Evolutionary conservation across 2,329 filamentous ascomycete genomes (phyloP), one percentile per base, ranked within the genome.

Genomic region (Hymenoscyphus salicellus): DNA sequence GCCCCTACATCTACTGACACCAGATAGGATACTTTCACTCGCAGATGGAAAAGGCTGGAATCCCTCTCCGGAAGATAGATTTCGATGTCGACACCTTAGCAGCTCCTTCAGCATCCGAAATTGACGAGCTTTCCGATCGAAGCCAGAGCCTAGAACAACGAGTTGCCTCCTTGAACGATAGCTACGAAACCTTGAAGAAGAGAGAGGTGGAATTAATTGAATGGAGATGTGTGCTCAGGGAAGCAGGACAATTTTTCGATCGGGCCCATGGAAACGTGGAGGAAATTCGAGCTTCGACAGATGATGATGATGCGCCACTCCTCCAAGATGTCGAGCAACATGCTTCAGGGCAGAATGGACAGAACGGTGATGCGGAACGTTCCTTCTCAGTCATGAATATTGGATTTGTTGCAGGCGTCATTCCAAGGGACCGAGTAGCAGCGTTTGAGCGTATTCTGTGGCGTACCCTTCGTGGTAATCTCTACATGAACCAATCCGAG

Each of bases 401-500:
- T 76, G 95, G 95, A 10, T 99, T 99, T 74, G 94, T 99, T 61
- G 91, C 95, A 62, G 95, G 95, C 79, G 95, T 98, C 72, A 98
- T 99, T 72, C 87, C 91, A 43, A 88, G 95, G 62, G 94, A 98
- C 75, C 89, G 94, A 60, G 94, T 99, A 66, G 93, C 89, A 16
- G 91, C 94, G 30, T 99, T 99, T 76, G 96, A 99, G 81, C 90
- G 95, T 65, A 99, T 99, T 72, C 84, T 99, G 60, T 99, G 95
- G 95, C 88, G 95, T 74, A 97, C 96, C 0, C 86, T 99, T 52
- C 92, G 95, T 77, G 95, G 95, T 74, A 99, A 99, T 79, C 82
- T 99, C 69, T 99, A 98, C 84, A 99, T 99, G 95, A 99, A 99
- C 80, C 96, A 99, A 82, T 94, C 94, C 49, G 95, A 99, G 83